Evolutionary conservation across 306 rosid genomes (phyloP), one percentile per base, ranked within the genome.

Genomic region (Cucumis hystrix): DNA sequence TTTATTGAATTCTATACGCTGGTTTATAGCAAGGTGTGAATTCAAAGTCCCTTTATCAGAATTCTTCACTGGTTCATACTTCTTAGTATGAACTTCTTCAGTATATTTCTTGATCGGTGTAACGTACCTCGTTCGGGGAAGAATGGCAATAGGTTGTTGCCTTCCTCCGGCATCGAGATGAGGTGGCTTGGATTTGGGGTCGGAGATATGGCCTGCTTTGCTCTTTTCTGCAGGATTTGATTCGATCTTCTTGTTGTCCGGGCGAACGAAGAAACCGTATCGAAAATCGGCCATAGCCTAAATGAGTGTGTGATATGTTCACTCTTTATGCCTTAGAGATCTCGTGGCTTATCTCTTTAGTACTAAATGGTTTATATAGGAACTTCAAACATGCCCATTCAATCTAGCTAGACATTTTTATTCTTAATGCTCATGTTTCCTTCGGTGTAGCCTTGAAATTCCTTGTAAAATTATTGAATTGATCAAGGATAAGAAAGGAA

Each of bases 241-340:
- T 33, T 56, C 66, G 2, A 20, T 21, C 0, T 74, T 79, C 39
- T 21, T 63, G 79, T 81, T 82, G 81, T 66, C 20, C 14, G 79
- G 74, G 74, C 70, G 37, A 65, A 78, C 69, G 63, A 43, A 68
- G 64, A 82, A 76, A 1, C 57, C 6, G 33, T 41, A 81, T 33
- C 82, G 80, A 79, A 59, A 86, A 78, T 47, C 60, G 5, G 66
- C 82, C 97, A 91, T 91, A 61, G 66, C 49, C 62, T 59, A 56
- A 30, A 33, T 70, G 55, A 28, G 33, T 77, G 10, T 20, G 35
- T 30, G 28, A 62, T 69, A 20, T 68, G 58, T 23, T 45, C 57
- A 81, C 25, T 43, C 57, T 51, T 7, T 54, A 30, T 80, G 20
- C 12, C 75, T 28, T 63, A 20, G 56, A 52, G 51, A 41, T 4